These are phyloP conservation scores for Aulographum hederae DNA, from an alignment of 2,329 filamentous ascomycete species.

Conservation along the genomic window DNA sequence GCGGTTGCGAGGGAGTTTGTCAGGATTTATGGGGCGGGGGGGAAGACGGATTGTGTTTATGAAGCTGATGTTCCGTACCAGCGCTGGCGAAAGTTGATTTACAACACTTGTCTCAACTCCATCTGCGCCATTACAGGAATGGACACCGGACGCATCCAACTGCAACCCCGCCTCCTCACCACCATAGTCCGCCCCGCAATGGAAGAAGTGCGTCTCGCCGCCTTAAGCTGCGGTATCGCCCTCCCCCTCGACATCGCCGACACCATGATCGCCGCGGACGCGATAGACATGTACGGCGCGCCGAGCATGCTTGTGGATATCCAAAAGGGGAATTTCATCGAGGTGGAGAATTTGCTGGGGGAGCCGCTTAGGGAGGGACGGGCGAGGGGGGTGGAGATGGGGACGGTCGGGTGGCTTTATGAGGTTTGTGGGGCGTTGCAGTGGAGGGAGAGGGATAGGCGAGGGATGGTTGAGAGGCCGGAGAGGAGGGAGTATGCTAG, in stretches of 20 bases:
- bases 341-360: conserved; percentile 37
- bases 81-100: conserved; percentile 34
- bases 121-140: conserved; percentile 32
- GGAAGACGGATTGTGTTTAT: conserved; percentile 24
- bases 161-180: conserved; percentile 25
- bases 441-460: conserved; percentile 26
- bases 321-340: conserved; percentile 32
- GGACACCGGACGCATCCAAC: conserved; percentile 31
- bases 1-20: conserved; percentile 25
- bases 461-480: conserved; percentile 14
- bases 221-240: conserved; percentile 23
- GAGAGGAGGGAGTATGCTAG: not conserved
- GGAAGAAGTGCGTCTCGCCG: conserved; percentile 31
- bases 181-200: conserved; percentile 34
- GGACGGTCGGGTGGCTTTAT: conserved; percentile 31
- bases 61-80: conserved; percentile 23
- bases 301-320: conserved; percentile 38
- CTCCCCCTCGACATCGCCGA: conserved; percentile 26
- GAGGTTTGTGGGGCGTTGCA: conserved; percentile 29
- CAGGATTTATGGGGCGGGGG: conserved; percentile 26
- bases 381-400: conserved; percentile 28
- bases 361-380: conserved; percentile 36
- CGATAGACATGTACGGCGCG: conserved; percentile 27
- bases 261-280: conserved; percentile 29
- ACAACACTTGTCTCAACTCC: conserved; percentile 33